Percentiles rank a stretch among this genome's conserved stretches.
Conservation (phyloP, 1,284 basidiomycete genomes). For the Pterula multifida region DNA sequence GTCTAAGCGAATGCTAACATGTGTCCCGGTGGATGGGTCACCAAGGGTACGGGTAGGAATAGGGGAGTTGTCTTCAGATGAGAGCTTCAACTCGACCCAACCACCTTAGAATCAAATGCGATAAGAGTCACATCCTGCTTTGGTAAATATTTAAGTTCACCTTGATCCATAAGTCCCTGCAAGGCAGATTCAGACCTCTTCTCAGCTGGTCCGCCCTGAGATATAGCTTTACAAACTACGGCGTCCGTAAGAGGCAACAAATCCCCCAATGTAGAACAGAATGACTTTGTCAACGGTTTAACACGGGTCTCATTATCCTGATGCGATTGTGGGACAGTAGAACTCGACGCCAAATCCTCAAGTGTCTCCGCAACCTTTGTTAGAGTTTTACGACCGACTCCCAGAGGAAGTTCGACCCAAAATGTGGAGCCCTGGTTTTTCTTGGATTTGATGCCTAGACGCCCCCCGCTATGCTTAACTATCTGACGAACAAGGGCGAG, state of each 20-base stretch:
- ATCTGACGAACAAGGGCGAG: constrained; percentile 84
- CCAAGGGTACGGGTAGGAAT: constrained; percentile 30
- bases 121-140: no score
- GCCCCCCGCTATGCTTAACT: constrained; percentile 72
- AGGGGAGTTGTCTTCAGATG: constrained; percentile 14
- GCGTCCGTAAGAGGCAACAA: constrained; percentile 14
- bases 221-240: constrained; percentile 16
- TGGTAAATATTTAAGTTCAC: no score
- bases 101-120: no score
- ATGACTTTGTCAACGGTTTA: not conserved
- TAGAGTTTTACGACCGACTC: constrained; percentile 23
- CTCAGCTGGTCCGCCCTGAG: constrained; percentile 14
- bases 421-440: constrained; percentile 57
- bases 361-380: not conserved
- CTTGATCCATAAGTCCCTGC: constrained; percentile 62
- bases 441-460: constrained; percentile 63
- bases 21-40: constrained; percentile 29
- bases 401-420: constrained; percentile 63
- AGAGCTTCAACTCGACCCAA: constrained; percentile 43
- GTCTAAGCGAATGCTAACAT: constrained; percentile 9
- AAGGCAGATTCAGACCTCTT: constrained; percentile 34
- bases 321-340: not conserved
- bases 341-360: not conserved
- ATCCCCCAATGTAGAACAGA: not conserved
- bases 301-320: not conserved